Evolutionary conservation across 805 yeast genomes (phyloP).

Genomic region (Monosporozyma yasuniensis): DNA sequence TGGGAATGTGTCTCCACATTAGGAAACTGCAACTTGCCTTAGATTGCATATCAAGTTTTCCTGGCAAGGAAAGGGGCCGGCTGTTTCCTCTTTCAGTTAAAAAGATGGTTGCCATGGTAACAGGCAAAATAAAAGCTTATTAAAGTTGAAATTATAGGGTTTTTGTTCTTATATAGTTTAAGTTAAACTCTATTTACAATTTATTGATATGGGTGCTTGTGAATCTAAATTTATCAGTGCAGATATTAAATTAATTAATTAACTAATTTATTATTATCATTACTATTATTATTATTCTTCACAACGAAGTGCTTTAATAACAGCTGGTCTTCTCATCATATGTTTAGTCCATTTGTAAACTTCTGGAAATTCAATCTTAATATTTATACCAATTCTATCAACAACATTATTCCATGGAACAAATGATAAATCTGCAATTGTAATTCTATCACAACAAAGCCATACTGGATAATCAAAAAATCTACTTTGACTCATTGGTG

Average conservation of each 20-base stretch:
- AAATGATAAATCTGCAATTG: constrained; percentile 85
- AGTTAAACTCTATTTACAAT: too few relatives aligned
- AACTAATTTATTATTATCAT: too few relatives aligned
- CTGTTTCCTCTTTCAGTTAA: too few relatives aligned
- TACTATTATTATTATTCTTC: too few relatives aligned
- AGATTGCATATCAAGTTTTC: not conserved
- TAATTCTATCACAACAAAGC: constrained; percentile 78
- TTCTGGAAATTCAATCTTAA: constrained; percentile 84
- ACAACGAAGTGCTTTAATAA: constrained; percentile 75
- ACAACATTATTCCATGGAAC: constrained; percentile 97
- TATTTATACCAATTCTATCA: constrained; percentile 81
- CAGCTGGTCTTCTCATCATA: constrained; percentile 94
- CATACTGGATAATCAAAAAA: constrained; percentile 91
- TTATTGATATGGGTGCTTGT: too few relatives aligned
- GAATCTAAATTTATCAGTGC: not conserved
- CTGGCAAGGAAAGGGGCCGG: too few relatives aligned
- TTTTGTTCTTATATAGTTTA: too few relatives aligned
- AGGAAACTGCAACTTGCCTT: not conserved
- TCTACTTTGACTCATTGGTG: constrained; percentile 75
- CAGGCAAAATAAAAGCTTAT: too few relatives aligned
- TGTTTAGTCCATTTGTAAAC: constrained; percentile 92
- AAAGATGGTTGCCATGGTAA: too few relatives aligned
- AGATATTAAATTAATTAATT: too few relatives aligned
- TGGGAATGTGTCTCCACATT: not conserved
- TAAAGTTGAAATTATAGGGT: too few relatives aligned